Evolutionary conservation across 2,329 filamentous ascomycete genomes (phyloP).

Genomic region (Penicillium decumbens): DNA sequence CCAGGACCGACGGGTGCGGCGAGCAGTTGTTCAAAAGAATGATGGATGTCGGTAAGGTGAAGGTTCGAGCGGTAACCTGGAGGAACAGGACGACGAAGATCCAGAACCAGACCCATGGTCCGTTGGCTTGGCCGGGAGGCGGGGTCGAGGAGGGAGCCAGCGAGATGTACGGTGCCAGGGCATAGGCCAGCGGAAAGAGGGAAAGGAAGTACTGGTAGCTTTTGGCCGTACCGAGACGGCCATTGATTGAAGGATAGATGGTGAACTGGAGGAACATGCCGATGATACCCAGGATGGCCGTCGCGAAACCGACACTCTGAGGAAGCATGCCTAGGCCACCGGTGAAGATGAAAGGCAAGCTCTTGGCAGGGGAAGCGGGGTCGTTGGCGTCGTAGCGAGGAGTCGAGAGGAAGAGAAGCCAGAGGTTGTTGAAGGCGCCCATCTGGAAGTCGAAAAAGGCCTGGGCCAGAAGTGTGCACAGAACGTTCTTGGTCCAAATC

Average conservation of each 20-base stretch:
- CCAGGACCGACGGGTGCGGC: slow-evolving; percentile 56
- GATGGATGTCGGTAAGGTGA: slow-evolving; percentile 57
- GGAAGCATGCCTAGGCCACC: slow-evolving; percentile 70
- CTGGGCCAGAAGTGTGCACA: slow-evolving; percentile 57
- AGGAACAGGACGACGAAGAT: slow-evolving; percentile 62
- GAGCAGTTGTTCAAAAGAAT: slow-evolving; percentile 59
- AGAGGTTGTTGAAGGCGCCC: slow-evolving; percentile 67
- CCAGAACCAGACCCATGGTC: slow-evolving; percentile 57
- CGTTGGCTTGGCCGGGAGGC: slow-evolving; percentile 37
- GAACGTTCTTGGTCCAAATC: slow-evolving; percentile 54
- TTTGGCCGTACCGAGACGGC: slow-evolving; percentile 61
- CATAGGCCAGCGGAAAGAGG: slow-evolving; percentile 68
- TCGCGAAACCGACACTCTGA: slow-evolving; percentile 65
- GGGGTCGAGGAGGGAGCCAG: slow-evolving; percentile 57
- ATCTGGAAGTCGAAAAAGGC: slow-evolving; percentile 71
- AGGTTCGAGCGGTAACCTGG: slow-evolving; percentile 68
- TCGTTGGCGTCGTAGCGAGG: slow-evolving; percentile 51
- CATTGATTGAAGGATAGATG: slow-evolving; percentile 65
- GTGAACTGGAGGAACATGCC: slow-evolving; percentile 68
- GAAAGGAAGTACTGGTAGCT: slow-evolving; percentile 64
- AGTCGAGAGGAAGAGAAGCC: slow-evolving; percentile 72
- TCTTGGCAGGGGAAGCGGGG: slow-evolving; percentile 41
- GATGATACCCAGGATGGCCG: slow-evolving; percentile 68
- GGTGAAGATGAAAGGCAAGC: slow-evolving; percentile 55
- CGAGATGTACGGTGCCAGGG: slow-evolving; percentile 66